A percentile compares a stretch with the other conserved stretches of the same genome.
phyloP scores from a whole-genome alignment of 371 early-diverging fungal species.

The Mucor irregularis region DNA sequence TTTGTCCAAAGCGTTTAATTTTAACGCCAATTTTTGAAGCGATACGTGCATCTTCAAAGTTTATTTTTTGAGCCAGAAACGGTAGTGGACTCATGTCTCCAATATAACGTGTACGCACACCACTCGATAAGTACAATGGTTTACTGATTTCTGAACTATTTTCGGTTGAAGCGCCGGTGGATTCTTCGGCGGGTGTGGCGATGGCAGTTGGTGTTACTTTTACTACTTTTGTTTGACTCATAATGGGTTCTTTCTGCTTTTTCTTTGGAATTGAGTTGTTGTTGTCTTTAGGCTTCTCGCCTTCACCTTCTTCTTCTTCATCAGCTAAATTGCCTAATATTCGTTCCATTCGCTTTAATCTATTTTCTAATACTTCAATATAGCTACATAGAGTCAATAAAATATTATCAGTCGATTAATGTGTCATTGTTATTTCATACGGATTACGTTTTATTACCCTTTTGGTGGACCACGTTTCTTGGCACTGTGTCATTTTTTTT shows the following conservation, averaged over 20 bases:
- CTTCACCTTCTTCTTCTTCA: not conserved
- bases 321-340: conserved; percentile 45
- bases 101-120: conserved; percentile 32
- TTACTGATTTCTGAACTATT: conserved; percentile 9
- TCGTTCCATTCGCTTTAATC: conserved; percentile 67
- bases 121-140: too few relatives aligned
- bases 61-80: conserved; percentile 40
- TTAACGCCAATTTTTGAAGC: conserved; percentile 26
- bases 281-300: not conserved
- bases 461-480: conserved; percentile 65
- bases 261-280: conserved; percentile 4
- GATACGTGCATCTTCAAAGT: conserved; percentile 37
- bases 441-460: too few relatives aligned
- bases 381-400: conserved; percentile 31
- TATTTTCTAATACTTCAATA: conserved; percentile 66
- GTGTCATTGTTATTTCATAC: too few relatives aligned
- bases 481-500: conserved; percentile 22
- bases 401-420: not conserved
- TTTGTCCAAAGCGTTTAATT: conserved; percentile 41
- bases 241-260: not conserved
- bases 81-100: conserved; percentile 44
- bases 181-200: not conserved
- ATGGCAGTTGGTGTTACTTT: conserved; percentile 1
- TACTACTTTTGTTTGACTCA: conserved; percentile 2
- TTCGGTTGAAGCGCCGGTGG: not conserved